Conservation (phyloP, 2,329 filamentous ascomycete species). For the Fusarium mangiferae region DNA sequence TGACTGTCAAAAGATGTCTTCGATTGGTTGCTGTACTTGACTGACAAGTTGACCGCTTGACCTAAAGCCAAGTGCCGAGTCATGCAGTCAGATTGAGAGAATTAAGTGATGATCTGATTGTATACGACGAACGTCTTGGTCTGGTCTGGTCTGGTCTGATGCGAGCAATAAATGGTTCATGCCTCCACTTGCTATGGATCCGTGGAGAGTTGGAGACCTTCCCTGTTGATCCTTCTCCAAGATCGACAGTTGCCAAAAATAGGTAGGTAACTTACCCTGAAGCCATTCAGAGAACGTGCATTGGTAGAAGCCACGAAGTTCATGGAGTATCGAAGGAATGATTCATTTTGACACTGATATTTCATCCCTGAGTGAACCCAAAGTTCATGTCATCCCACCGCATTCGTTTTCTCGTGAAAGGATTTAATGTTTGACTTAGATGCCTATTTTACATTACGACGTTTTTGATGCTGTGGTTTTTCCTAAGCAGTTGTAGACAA, state of each 20-base stretch:
- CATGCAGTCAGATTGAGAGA: constrained; percentile 7
- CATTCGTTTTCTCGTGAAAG: too few species aligned
- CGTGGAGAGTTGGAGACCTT: constrained; percentile 19
- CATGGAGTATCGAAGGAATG: not conserved
- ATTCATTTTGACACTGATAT: not conserved
- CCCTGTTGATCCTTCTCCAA: constrained; percentile 17
- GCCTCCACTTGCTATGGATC: constrained; percentile 20
- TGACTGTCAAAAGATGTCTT: not conserved
- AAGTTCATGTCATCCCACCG: not conserved
- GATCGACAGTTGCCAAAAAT: not conserved
- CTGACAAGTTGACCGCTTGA: not conserved
- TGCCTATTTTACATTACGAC: fast-evolving
- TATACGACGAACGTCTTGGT: not conserved
- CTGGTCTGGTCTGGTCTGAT: not conserved
- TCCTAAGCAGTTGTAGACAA: not conserved
- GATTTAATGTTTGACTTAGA: not conserved
- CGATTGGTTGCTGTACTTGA: not conserved
- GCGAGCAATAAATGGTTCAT: constrained; percentile 4
- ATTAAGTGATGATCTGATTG: constrained; percentile 10
- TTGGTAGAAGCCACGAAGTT: not conserved
- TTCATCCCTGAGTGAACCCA: not conserved
- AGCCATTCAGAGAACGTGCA: not conserved
- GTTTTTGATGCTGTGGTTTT: not conserved
- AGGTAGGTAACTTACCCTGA: constrained; percentile 6
- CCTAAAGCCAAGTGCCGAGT: constrained; percentile 1